phyloP scores from a whole-genome alignment of 73 alveolate genomes.

The Stentor roeselii region DNA sequence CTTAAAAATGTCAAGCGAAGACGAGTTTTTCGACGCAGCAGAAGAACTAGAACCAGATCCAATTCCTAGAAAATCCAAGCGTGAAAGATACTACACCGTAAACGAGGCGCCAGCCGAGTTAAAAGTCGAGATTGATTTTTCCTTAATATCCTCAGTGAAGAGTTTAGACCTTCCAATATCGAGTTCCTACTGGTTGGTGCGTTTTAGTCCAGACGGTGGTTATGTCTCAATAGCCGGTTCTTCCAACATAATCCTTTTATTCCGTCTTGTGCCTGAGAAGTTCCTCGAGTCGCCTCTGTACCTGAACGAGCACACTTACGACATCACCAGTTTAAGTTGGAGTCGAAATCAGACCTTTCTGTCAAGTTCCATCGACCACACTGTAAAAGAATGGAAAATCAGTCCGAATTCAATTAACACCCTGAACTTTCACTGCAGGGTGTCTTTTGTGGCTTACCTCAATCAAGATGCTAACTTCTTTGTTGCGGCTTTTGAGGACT shows the following conservation, averaged over 20 bases:
- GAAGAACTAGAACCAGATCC: background rate
- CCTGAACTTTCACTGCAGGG: background rate
- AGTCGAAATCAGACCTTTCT: background rate
- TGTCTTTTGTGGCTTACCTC: background rate
- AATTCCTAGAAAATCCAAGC: background rate
- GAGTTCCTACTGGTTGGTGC: background rate
- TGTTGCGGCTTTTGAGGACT: background rate
- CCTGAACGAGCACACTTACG: background rate
- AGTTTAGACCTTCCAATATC: background rate
- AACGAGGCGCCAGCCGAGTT: background rate
- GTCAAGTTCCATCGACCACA: background rate
- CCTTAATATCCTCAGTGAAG: background rate
- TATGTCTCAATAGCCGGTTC: background rate
- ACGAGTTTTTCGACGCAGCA: background rate
- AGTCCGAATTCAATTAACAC: background rate
- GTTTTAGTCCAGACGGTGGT: background rate
- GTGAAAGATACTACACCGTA: background rate
- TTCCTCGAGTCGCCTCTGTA: background rate
- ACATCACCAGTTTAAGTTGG: background rate
- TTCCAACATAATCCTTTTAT: background rate
- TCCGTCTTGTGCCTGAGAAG: background rate
- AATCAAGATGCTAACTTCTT: background rate
- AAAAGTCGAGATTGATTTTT: background rate
- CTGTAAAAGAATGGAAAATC: constrained; percentile 14
- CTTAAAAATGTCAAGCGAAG: background rate